Conservation (phyloP, 2,329 filamentous ascomycete species). For the Aspergillus ibericus region DNA sequence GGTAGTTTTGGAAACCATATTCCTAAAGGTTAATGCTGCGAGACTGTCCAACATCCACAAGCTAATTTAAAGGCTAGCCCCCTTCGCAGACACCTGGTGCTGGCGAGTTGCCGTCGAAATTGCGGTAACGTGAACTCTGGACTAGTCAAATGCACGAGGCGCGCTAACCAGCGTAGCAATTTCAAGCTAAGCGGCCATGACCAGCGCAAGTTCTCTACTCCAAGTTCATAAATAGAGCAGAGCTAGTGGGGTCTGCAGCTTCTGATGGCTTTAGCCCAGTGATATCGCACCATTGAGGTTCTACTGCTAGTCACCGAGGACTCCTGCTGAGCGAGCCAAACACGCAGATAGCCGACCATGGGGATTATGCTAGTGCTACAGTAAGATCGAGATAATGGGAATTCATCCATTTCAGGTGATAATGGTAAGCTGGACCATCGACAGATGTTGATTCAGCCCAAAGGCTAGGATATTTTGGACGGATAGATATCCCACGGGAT, state of each 20-base stretch:
- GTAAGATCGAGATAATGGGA: no score
- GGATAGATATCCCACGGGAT: no score
- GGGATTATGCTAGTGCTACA: no score
- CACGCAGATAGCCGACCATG: background rate
- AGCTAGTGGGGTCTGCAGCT: background rate
- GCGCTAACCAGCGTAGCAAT: background rate
- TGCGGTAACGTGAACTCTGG: no score
- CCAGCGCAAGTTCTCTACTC: background rate
- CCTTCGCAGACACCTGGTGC: background rate
- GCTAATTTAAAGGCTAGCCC: no score
- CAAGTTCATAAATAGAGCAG: background rate
- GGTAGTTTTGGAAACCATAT: no score
- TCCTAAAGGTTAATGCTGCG: no score
- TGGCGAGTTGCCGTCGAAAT: background rate
- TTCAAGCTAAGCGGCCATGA: background rate
- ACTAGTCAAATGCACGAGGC: background rate
- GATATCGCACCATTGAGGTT: background rate
- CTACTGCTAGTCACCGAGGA: background rate
- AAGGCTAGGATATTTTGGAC: no score
- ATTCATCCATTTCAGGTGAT: no score
- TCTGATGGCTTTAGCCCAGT: background rate
- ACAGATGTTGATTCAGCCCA: background rate
- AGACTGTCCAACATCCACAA: no score
- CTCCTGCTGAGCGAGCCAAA: background rate
- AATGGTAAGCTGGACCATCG: no score